Evolutionary conservation across 2,329 filamentous ascomycete genomes (phyloP), one percentile per base, ranked within the genome.

Genomic region (Venturia oleaginea): DNA sequence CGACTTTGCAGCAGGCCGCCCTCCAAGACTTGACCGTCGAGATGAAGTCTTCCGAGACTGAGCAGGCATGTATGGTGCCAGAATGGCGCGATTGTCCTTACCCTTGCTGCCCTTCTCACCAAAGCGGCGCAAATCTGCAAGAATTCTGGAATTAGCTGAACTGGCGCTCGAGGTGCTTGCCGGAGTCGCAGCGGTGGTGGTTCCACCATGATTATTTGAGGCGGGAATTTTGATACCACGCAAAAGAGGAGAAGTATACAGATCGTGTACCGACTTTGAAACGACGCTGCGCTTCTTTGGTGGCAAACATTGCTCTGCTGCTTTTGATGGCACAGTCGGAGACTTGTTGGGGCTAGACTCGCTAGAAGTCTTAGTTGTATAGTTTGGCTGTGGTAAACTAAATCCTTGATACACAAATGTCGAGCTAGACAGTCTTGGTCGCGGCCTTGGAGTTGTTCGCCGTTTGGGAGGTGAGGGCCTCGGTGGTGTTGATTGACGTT

Each of bases 381-480:
- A 30, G 4, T 59, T 54, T 42, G 59, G n/a, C 43, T 48, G 30
- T 27, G 54, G 40, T 63, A 54, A 19, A 57, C 37, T 60, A 40
- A 59, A 19, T 27, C 15, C n/a, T 38, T 61, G 24, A 57, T 38
- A 68, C 40, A 69, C 51, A 63, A 75, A 76, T 1, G 73, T 76
- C 48, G 71, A 70, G 54, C 71, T 75, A 7, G 72, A 72, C 3
- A 76, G 67, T 1, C 72, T 67, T 22, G 73, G 73, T 32, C 74
- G 68, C 24, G 61, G 54, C 51, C 69, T 66, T 30, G 67, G 66
- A 61, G 69, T 68, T 59, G 66, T 70, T 22, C 61, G 55, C 6
- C 65, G 54, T 32, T 59, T 66, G 37, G 66, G 59, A 37, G 38
- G 62, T 11, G 38, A 48, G 62, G 46, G 64, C 46, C 42, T 46